A percentile compares a stretch with the other conserved stretches of the same genome.
phyloP scores from a whole-genome alignment of 73 alveolate genomes.

The Paramecium biaurelia region DNA sequence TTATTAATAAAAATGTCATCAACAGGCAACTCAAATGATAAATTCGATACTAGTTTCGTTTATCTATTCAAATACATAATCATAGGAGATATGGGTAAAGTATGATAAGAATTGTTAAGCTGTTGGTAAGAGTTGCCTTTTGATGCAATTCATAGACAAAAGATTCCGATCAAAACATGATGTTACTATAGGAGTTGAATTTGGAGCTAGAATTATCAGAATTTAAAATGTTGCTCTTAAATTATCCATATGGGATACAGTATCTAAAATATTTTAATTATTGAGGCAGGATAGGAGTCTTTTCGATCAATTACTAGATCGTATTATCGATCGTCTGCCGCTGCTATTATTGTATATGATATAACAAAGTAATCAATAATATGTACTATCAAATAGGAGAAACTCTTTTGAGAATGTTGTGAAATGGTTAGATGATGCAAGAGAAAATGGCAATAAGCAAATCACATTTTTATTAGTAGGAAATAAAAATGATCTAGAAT shows the following conservation, averaged over 20 bases:
- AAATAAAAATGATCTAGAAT: constrained; percentile 86
- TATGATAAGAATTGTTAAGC: constrained; percentile 47
- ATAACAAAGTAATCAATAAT: constrained; percentile 67
- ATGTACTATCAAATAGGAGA: constrained; percentile 50
- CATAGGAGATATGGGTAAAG: constrained; percentile 85
- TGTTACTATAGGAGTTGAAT: constrained; percentile 94
- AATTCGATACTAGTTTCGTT: constrained; percentile 61
- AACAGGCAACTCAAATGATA: background rate
- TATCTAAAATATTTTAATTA: constrained; percentile 41
- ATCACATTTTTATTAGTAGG: constrained; percentile 87
- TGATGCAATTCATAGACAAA: constrained; percentile 87
- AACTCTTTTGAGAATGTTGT: constrained; percentile 85
- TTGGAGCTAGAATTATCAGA: constrained; percentile 88
- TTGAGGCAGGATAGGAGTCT: constrained; percentile 84
- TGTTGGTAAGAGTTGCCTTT: constrained; percentile 92
- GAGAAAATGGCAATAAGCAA: constrained; percentile 86
- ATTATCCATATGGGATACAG: constrained; percentile 96
- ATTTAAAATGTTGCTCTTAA: constrained; percentile 76
- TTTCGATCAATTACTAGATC: constrained; percentile 86
- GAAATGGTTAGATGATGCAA: constrained; percentile 91
- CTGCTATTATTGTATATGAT: constrained; percentile 87
- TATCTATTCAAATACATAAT: constrained; percentile 82
- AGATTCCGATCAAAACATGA: constrained; percentile 88
- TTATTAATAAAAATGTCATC: background rate
- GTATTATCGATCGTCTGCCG: constrained; percentile 88